A percentile compares a stretch with the other conserved stretches of the same genome.
These are phyloP conservation scores for Filobasidium uniguttulatum DNA, from an alignment of 1,284 basidiomycete species.

Conservation along the genomic window DNA sequence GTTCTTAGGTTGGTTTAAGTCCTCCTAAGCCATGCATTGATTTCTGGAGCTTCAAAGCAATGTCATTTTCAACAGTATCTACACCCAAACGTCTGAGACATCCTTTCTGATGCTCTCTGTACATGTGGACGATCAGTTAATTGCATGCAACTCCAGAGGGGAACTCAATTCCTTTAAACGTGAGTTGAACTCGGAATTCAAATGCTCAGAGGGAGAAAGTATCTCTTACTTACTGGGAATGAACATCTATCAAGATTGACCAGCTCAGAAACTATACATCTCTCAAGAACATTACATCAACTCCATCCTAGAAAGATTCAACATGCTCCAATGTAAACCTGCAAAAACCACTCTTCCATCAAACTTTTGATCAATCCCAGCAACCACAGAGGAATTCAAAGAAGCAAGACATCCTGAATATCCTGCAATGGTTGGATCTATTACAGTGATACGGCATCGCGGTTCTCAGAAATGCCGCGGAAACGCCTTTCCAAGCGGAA, in stretches of 20 bases:
- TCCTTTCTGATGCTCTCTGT: background rate
- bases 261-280: conserved; percentile 13
- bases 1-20: too few species aligned
- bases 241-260: conserved; percentile 26
- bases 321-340: conserved; percentile 10
- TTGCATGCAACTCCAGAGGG: conserved; percentile 16
- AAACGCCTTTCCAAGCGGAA: conserved; percentile 6
- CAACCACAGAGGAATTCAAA: conserved; percentile 9
- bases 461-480: conserved; percentile 18
- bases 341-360: conserved; percentile 11
- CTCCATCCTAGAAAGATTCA: conserved; percentile 15
- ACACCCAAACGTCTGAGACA: conserved; percentile 10
- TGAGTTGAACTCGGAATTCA: conserved; percentile 16
- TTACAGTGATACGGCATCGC: conserved; percentile 26
- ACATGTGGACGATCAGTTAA: conserved; percentile 6
- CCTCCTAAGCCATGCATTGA: too few species aligned
- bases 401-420: conserved; percentile 3
- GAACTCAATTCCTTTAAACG: conserved; percentile 16
- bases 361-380: conserved; percentile 1
- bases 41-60: too few species aligned
- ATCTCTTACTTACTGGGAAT: conserved; percentile 20
- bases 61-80: too few species aligned
- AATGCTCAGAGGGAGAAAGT: conserved; percentile 22
- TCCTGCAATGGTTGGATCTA: conserved; percentile 4
- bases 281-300: conserved; percentile 18